A percentile compares a stretch with the other conserved stretches of the same genome.
Evolutionary conservation across 2,329 filamentous ascomycete species (phyloP).

Genomic region (Fragosphaeria purpurea): DNA sequence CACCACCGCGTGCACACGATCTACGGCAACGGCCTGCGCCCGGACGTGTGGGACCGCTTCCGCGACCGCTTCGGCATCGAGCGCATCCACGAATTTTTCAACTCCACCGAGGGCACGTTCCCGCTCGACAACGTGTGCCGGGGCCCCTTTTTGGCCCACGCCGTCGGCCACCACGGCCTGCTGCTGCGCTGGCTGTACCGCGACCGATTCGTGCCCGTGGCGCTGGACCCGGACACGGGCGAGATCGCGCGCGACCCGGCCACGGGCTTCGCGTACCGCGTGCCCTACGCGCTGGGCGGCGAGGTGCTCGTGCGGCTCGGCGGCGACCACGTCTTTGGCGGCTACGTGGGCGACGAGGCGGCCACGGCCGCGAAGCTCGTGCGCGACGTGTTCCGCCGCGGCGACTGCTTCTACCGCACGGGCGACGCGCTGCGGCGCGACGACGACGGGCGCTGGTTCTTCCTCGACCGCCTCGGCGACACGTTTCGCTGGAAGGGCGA

Average conservation of each 20-base stretch:
- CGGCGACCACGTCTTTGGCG: constrained; percentile 49
- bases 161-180: constrained; percentile 62
- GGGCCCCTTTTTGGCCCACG: constrained; percentile 51
- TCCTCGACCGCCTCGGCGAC: constrained; percentile 58
- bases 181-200: constrained; percentile 43
- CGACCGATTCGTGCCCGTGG: constrained; percentile 54
- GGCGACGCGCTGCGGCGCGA: constrained; percentile 57
- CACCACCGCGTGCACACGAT: constrained; percentile 49
- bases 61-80: constrained; percentile 52
- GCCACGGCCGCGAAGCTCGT: constrained; percentile 60
- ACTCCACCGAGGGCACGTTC: constrained; percentile 64
- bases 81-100: constrained; percentile 65
- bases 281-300: constrained; percentile 58
- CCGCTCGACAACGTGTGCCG: constrained; percentile 47
- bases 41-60: constrained; percentile 59
- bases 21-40: constrained; percentile 57
- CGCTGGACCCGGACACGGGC: constrained; percentile 57
- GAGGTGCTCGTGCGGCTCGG: constrained; percentile 61
- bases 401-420: constrained; percentile 58
- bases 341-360: constrained; percentile 58
- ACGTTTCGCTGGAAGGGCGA: constrained; percentile 75
- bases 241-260: constrained; percentile 55
- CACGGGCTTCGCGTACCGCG: constrained; percentile 57
- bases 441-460: constrained; percentile 56
- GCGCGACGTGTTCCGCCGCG: constrained; percentile 53